Evolutionary conservation across 352 stramenopile species (phyloP).

Genomic region (Phytophthora tubulina): DNA sequence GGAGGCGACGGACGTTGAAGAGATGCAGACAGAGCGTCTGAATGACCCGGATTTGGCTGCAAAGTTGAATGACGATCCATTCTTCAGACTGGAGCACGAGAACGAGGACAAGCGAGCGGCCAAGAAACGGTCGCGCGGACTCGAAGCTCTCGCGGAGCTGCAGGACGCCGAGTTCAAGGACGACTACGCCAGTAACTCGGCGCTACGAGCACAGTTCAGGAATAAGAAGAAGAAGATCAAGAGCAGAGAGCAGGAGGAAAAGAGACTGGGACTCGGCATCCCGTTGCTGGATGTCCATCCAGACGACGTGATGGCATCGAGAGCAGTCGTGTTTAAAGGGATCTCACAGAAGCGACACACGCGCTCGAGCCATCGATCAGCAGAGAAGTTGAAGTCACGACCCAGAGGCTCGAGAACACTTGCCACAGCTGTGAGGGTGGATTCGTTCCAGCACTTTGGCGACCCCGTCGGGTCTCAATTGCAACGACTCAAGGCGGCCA

Average conservation of each 20-base stretch:
- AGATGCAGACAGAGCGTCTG: slow-evolving; percentile 58
- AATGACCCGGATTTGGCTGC: slow-evolving; percentile 61
- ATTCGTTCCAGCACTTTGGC: slow-evolving; percentile 75
- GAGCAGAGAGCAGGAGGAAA: slow-evolving; percentile 48
- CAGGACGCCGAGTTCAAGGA: slow-evolving; percentile 76
- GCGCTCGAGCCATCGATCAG: slow-evolving; percentile 3
- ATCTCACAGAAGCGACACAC: slow-evolving; percentile 46
- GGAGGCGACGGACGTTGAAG: slow-evolving; percentile 40
- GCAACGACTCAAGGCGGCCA: slow-evolving; percentile 52
- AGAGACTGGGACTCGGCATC: slow-evolving; percentile 63
- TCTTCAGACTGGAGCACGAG: slow-evolving; percentile 85
- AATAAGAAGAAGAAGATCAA: slow-evolving; percentile 66
- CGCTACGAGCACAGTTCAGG: slow-evolving; percentile 62
- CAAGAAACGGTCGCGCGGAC: slow-evolving; percentile 49
- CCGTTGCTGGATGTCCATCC: slow-evolving; percentile 63
- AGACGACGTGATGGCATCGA: slow-evolving; percentile 68
- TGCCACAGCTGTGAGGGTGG: slow-evolving; percentile 25
- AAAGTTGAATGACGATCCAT: slow-evolving; percentile 67
- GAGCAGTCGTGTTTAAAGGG: slow-evolving; percentile 65
- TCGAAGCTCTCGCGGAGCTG: slow-evolving; percentile 66
- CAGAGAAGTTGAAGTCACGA: slow-evolving; percentile 1
- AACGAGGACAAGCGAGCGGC: slow-evolving; percentile 68
- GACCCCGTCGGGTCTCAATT: slow-evolving; percentile 61
- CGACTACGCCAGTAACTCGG: slow-evolving; percentile 75
- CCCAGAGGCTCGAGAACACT: slow-evolving; percentile 6